Percentiles rank a stretch among this genome's conserved stretches.
phyloP scores from a whole-genome alignment of 257 asterid genomes.

The Penstemon barbatus region DNA sequence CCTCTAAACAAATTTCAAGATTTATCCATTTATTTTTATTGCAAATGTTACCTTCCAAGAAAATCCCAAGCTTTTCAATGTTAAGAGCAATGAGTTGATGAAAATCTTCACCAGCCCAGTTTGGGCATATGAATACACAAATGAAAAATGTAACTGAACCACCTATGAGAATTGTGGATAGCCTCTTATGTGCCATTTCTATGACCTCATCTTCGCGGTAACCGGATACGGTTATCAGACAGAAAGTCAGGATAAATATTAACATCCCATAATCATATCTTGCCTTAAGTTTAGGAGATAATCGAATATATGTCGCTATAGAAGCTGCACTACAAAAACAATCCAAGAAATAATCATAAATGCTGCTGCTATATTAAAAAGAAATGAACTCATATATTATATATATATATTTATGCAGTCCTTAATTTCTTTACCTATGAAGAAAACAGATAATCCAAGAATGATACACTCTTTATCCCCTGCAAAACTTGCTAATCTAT shows the following conservation, averaged over 20 bases:
- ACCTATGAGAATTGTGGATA: constrained; percentile 30
- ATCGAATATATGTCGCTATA: constrained; percentile 23
- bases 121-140: constrained; percentile 22
- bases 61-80: constrained; percentile 30
- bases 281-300: constrained; percentile 28
- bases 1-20: background rate
- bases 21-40: background rate
- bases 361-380: too few relatives aligned
- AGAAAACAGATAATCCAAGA: constrained; percentile 36
- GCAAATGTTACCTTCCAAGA: constrained; percentile 29
- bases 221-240: constrained; percentile 30
- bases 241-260: constrained; percentile 30
- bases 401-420: too few relatives aligned
- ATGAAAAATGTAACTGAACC: constrained; percentile 19
- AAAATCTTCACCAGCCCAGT: constrained; percentile 37
- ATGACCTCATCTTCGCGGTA: constrained; percentile 32
- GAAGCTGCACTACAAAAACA: constrained; percentile 20
- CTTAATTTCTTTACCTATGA: constrained; percentile 30
- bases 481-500: constrained; percentile 33
- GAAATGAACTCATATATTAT: too few relatives aligned
- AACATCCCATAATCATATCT: constrained; percentile 32
- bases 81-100: constrained; percentile 31
- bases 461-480: constrained; percentile 38
- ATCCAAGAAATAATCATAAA: background rate
- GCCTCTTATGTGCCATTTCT: constrained; percentile 26